Percentiles rank a stretch among this genome's conserved stretches.
Evolutionary conservation across 23 red algal species (phyloP).

Genomic region (Agarophyton chilense): DNA sequence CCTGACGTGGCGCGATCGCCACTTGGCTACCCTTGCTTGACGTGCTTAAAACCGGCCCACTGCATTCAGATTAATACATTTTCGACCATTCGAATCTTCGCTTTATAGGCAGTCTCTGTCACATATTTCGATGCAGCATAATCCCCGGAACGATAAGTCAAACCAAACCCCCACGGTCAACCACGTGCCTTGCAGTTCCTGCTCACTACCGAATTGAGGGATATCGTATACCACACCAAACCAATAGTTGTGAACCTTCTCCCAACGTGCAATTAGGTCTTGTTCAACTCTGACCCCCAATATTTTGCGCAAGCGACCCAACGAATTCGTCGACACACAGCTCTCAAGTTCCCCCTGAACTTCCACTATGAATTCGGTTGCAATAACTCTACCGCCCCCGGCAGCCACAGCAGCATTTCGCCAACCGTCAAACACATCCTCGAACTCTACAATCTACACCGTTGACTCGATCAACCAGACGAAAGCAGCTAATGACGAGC

Average conservation of each 20-base stretch:
- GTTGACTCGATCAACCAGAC: not conserved
- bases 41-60: too few species aligned
- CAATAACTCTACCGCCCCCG: not conserved
- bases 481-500: not conserved
- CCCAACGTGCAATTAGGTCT: not conserved
- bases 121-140: too few species aligned
- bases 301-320: not conserved
- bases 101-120: too few species aligned
- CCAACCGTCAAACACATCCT: not conserved
- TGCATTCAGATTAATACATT: too few species aligned
- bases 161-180: too few species aligned
- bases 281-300: not conserved
- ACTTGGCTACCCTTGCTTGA: not conserved
- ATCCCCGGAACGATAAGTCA: too few species aligned
- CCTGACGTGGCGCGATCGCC: not conserved
- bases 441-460: not conserved
- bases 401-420: not conserved
- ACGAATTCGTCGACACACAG: not conserved
- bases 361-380: not conserved
- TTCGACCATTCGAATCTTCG: too few species aligned
- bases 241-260: too few species aligned
- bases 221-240: too few species aligned
- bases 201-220: too few species aligned
- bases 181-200: too few species aligned
- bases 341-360: not conserved